Evolutionary conservation across 495 filamentous ascomycete species (phyloP).

Genomic region (Hyaloscypha variabilis): DNA sequence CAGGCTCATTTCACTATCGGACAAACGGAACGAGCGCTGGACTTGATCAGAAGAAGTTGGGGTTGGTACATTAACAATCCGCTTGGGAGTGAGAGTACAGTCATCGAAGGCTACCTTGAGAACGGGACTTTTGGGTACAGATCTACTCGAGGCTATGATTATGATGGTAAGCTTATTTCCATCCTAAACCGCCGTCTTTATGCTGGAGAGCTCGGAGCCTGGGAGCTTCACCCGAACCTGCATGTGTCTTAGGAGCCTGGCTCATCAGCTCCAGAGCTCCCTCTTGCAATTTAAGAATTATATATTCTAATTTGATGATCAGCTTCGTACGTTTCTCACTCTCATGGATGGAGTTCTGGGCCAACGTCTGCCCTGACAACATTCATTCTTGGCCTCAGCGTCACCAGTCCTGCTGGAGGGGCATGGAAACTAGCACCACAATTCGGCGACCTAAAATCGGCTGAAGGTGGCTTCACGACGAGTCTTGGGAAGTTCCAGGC

Average conservation of each 20-base stretch:
- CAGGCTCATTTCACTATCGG: constrained; percentile 59
- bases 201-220: too few species aligned
- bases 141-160: constrained; percentile 49
- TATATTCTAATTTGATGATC: too few species aligned
- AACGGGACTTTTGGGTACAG: constrained; percentile 63
- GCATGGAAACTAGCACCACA: constrained; percentile 61
- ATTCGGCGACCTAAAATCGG: constrained; percentile 57
- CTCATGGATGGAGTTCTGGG: constrained; percentile 60
- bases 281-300: too few species aligned
- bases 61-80: constrained; percentile 65
- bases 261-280: too few species aligned
- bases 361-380: constrained; percentile 61
- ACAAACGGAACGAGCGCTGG: constrained; percentile 54
- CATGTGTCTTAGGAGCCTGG: too few species aligned
- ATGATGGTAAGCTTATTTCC: too few species aligned
- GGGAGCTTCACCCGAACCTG: too few species aligned
- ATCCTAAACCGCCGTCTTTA: too few species aligned
- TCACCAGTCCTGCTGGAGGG: constrained; percentile 50
- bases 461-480: constrained; percentile 61
- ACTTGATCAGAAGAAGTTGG: constrained; percentile 63
- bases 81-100: constrained; percentile 63
- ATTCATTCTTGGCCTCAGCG: constrained; percentile 57
- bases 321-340: constrained; percentile 57
- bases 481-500: constrained; percentile 53
- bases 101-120: constrained; percentile 62